Evolutionary conservation across 2,329 filamentous ascomycete species (phyloP).

Genomic region (Davidsoniella eucalypti): DNA sequence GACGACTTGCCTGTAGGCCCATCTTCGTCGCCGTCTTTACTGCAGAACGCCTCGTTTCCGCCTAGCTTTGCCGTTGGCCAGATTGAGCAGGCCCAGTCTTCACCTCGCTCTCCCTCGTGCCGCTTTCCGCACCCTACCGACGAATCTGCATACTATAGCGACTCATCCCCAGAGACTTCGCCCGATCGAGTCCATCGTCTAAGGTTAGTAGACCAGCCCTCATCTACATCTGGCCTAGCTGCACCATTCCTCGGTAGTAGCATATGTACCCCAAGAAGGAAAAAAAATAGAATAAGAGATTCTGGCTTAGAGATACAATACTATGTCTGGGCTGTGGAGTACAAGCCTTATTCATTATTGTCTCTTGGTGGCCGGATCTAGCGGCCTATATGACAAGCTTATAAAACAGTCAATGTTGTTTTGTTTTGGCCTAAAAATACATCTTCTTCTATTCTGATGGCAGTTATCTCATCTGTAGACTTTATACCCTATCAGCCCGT

Average conservation of each 20-base stretch:
- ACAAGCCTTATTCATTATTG: neutral
- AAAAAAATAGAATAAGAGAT: neutral
- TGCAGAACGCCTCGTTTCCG: neutral
- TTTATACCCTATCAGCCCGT: neutral
- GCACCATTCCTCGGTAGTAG: neutral
- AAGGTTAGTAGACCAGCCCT: constrained; percentile 1
- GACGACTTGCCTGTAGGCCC: neutral
- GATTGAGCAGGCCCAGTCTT: neutral
- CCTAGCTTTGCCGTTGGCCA: neutral
- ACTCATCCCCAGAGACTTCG: constrained; percentile 9
- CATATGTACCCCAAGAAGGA: neutral
- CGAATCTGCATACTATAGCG: constrained; percentile 8
- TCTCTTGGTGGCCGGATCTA: no score
- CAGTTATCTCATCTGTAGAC: neutral
- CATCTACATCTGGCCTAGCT: neutral
- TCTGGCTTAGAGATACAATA: neutral
- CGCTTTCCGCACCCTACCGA: constrained; percentile 5
- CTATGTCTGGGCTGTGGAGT: neutral
- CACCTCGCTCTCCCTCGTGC: constrained; percentile 5
- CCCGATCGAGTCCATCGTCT: neutral
- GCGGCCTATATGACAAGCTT: no score
- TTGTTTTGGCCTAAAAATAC: no score
- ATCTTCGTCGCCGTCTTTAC: neutral
- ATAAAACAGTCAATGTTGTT: no score
- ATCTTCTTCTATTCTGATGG: no score